These are phyloP conservation scores for Penicillium freii DNA, from an alignment of 2,329 filamentous ascomycete species.

Conservation along the genomic window DNA sequence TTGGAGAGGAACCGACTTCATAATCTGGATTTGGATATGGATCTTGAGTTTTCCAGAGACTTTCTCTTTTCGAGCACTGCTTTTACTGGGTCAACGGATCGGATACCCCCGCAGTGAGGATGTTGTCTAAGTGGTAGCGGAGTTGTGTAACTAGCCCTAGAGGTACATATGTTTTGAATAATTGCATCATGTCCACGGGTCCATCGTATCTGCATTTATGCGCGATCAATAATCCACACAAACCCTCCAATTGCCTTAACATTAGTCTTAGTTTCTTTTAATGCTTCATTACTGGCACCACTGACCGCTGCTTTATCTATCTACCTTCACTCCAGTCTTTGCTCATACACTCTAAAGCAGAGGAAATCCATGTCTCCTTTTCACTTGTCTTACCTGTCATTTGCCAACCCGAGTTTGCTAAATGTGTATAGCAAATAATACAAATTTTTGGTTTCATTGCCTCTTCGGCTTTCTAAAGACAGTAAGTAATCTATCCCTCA, in stretches of 20 bases:
- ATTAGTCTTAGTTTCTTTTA: background rate
- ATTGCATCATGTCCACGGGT: background rate
- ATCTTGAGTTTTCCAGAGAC: constrained; percentile 38
- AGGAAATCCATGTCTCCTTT: too few relatives aligned
- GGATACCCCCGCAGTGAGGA: constrained; percentile 1
- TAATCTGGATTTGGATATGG: constrained; percentile 33
- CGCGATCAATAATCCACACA: background rate
- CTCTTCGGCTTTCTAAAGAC: background rate
- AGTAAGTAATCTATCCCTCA: background rate
- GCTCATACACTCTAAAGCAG: background rate
- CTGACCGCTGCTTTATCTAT: too few relatives aligned
- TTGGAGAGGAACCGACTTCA: constrained; percentile 27
- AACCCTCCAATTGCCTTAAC: too few relatives aligned
- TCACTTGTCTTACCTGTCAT: background rate
- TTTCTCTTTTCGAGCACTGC: constrained; percentile 37
- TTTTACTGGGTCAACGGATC: constrained; percentile 25
- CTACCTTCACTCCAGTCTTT: background rate
- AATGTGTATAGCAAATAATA: background rate
- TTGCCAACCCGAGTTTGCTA: background rate
- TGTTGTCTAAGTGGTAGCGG: too few relatives aligned
- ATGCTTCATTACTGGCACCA: background rate
- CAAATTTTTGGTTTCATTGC: too few relatives aligned
- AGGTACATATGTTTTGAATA: background rate
- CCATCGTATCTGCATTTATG: background rate
- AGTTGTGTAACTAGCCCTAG: background rate